A percentile compares a stretch with the other conserved stretches of the same genome.
Conservation (phyloP, 352 stramenopile genomes). For the Globisporangium solare region DNA sequence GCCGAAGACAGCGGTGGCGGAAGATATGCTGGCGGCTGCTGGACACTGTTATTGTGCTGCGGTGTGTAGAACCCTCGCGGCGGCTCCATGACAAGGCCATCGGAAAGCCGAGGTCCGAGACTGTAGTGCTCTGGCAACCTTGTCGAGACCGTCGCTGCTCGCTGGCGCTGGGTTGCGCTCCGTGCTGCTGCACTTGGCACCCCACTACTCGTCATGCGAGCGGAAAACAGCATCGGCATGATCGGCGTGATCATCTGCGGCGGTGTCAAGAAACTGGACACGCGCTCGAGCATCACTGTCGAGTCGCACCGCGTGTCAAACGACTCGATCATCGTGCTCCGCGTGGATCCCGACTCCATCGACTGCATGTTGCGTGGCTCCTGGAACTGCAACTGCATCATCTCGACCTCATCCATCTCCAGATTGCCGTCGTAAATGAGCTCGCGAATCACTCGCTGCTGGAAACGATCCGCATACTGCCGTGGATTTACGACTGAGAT, state of each 20-base stretch:
- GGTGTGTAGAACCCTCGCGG: conserved; percentile 16
- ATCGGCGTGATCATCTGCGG: conserved; percentile 6
- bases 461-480: conserved; percentile 73
- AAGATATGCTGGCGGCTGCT: conserved; percentile 1
- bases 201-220: conserved; percentile 8
- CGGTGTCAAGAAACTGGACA: conserved; percentile 14
- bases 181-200: background rate
- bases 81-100: conserved; percentile 42
- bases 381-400: conserved; percentile 36
- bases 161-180: conserved; percentile 10
- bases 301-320: conserved; percentile 29
- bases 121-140: conserved; percentile 21
- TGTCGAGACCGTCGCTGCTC: conserved; percentile 11
- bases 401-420: conserved; percentile 27
- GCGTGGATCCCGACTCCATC: conserved; percentile 35
- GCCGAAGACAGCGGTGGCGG: conserved; percentile 15
- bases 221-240: conserved; percentile 11
- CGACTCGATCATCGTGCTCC: conserved; percentile 52
- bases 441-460: conserved; percentile 68
- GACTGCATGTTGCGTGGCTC: conserved; percentile 15
- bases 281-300: conserved; percentile 18
- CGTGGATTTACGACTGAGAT: conserved; percentile 71
- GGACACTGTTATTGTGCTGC: background rate
- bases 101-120: conserved; percentile 28
- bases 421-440: conserved; percentile 59